These are phyloP conservation scores for Oryza brachyantha DNA, from an alignment of 176 grass and related monocot genomes.

Conservation along the genomic window DNA sequence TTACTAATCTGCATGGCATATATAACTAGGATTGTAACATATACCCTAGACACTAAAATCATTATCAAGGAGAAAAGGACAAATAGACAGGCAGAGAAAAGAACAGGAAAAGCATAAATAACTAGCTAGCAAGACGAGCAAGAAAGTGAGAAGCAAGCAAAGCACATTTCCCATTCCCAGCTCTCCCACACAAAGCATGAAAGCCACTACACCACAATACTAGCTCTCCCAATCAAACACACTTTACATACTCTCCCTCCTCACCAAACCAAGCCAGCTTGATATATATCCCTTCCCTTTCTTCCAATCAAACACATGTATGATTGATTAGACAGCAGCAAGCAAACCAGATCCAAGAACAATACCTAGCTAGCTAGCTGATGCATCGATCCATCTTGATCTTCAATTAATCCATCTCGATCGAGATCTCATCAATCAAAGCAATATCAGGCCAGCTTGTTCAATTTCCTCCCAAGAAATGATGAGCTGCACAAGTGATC, in stretches of 20 bases:
- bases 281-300: background rate
- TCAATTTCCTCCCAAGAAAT: background rate
- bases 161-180: background rate
- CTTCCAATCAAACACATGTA: background rate
- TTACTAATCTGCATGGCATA: background rate
- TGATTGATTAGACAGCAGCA: background rate
- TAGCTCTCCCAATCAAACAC: background rate
- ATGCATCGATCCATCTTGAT: background rate
- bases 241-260: background rate
- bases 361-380: background rate
- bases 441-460: background rate
- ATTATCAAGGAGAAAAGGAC: background rate
- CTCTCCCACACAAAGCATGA: background rate
- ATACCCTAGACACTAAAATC: background rate
- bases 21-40: background rate
- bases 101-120: background rate
- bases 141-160: background rate
- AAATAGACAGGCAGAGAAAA: background rate
- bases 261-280: constrained; percentile 12
- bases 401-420: too few species aligned
- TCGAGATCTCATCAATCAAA: background rate
- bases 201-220: background rate
- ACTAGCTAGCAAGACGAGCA: background rate
- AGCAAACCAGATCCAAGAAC: background rate
- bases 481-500: background rate